phyloP scores from a whole-genome alignment of 2,329 filamentous ascomycete species.

The Claviceps fusiformis region DNA sequence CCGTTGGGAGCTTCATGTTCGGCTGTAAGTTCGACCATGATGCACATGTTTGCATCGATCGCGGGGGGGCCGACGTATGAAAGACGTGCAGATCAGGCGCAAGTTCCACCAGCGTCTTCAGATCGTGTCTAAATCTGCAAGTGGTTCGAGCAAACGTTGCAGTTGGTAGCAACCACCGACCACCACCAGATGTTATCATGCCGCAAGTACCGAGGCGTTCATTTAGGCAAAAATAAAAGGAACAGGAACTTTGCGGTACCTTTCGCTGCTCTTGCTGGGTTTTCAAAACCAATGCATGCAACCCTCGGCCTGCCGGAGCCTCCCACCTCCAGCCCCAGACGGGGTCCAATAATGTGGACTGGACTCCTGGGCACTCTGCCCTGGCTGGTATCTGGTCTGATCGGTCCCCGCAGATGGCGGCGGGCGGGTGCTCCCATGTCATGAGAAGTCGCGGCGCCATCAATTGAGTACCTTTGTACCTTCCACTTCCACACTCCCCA shows the following conservation, averaged over 20 bases:
- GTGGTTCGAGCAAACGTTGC: not conserved
- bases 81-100: slow-evolving; percentile 2
- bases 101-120: not conserved
- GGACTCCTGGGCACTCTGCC: not conserved
- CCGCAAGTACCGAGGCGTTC: not conserved
- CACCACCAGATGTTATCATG: not conserved
- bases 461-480: too few species aligned
- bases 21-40: not conserved
- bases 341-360: too few species aligned
- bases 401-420: slow-evolving; percentile 1
- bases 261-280: not conserved
- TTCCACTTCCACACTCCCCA: not conserved
- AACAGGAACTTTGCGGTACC: not conserved
- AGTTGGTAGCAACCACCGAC: not conserved
- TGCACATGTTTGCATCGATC: not conserved
- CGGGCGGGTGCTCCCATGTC: slow-evolving; percentile 2
- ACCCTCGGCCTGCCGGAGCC: too few species aligned
- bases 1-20: too few species aligned
- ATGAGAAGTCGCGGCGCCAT: not conserved
- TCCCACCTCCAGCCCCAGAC: too few species aligned
- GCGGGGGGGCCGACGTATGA: not conserved
- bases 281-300: not conserved
- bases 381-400: not conserved
- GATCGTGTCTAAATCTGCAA: not conserved
- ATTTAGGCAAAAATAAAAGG: not conserved